Base-by-base conservation (phyloP, 228 moss, liverwort and hornwort genomes). In the Sphagnum magellanicum region DNA sequence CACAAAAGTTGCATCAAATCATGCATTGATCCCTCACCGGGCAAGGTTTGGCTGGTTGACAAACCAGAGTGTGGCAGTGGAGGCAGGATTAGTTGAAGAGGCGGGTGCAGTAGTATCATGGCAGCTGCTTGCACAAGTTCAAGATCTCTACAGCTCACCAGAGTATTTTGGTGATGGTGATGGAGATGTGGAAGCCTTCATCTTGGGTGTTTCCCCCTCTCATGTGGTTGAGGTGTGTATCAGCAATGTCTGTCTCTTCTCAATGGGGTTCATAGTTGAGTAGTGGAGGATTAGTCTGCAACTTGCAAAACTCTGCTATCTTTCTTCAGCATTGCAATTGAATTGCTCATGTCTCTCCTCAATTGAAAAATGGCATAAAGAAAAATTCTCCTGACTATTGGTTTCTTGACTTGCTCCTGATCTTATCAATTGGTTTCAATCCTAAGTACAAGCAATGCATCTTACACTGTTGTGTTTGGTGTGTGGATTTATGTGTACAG, bases 171-270 rank as follows among this genome's bases (percentile, higher is more conserved):
- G 32, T 32, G 49, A 73, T 73, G 68, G 67, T 65, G 73, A 68
- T 57, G 70, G 57, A 52, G 79, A 71, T 48, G 70, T 82, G 50
- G 78, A 72, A 64, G 67, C 52, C 6, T 82, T 82, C 68, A 50
- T 82, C 58, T 63, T 61, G n/a, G 70, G 66, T 68, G 73, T 70
- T 55, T 64, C 70, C 32, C 16, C 59, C 63, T 63, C 70, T 53
- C 63, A 75, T 5, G 75, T 82, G 4, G 47, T 60, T 48, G 82
- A 82, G 80, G 76, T 81, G 50, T 16, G 72, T 49, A 59, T 57
- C 5, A 52, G 15, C 51, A 67, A 59, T 48, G 52, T 67, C 66
- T 11, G 32, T 63, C n/a, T 15, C n/a, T 63, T 49, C 3, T 66
- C 48, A 48, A 13, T 66, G 55, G 55, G 55, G 55, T 55, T 32